Evolutionary conservation across 1,284 basidiomycete species (phyloP), one percentile per base, ranked within the genome.

Genomic region (Inonotus obliquus): DNA sequence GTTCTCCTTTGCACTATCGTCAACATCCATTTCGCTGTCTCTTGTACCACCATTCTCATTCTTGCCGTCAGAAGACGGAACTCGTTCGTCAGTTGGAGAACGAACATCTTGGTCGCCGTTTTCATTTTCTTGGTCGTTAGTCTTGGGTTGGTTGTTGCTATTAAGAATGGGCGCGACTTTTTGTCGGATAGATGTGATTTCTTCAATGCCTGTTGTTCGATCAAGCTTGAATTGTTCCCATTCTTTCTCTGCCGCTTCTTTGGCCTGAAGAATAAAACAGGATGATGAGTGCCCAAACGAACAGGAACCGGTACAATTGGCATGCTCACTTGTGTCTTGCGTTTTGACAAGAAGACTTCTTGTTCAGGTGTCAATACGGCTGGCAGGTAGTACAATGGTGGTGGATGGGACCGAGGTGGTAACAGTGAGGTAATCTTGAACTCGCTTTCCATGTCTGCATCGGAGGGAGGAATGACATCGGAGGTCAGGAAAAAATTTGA

Each of bases 331-430:
- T 86, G 82, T 66, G 75, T 76, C 72, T 85, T 89, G 61, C 88
- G 77, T 60, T 77, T 78, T 56, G 73, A 71, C 11, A 92, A 68
- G 67, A 91, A 91, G 1, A 80, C 76, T 71, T 88, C 85, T 75
- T 92, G 90, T 13, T 80, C 77, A n/a, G 87, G 80, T 0, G 82
- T 81, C 35, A 92, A 79, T 59, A 85, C 74, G 25, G 81, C 81
- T 19, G 90, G 90, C 48, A 91, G 82, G 67, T 90, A 92, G 70
- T 86, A 91, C 10, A 92, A 67, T 3, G 90, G 87, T 39, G 90
- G 86, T 19, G 87, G 88, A 64, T 90, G 86, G 25, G 84, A 78
- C 60, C 86, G 80, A 27, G 80, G 79, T 2, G 80, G 80, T 47
- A 62, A 17, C 9, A 61, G 39, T 9, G 54, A 55, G 19, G 57